Conservation (phyloP, 2,329 filamentous ascomycete species). For the Calonectria leucothoes region DNA sequence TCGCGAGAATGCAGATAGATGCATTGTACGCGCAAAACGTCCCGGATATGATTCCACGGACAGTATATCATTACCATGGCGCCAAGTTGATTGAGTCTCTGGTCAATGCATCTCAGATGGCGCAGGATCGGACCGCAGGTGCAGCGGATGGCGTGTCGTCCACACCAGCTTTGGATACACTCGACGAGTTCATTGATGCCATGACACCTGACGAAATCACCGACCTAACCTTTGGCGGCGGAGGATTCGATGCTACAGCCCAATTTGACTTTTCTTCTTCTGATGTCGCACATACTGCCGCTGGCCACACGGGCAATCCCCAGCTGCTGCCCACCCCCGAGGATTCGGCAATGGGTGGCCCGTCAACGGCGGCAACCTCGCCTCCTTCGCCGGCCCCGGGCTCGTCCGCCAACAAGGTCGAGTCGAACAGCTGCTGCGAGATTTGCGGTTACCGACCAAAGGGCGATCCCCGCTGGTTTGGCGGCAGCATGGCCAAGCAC, state of each 20-base stretch:
- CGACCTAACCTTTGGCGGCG: slow-evolving; percentile 34
- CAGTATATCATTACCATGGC: slow-evolving; percentile 55
- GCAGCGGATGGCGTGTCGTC: slow-evolving; percentile 23
- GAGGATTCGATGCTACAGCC: slow-evolving; percentile 26
- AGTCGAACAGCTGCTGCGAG: slow-evolving; percentile 60
- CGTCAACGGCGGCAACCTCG: slow-evolving; percentile 38
- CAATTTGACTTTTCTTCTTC: slow-evolving; percentile 20
- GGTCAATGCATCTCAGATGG: slow-evolving; percentile 36
- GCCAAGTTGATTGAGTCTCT: slow-evolving; percentile 55
- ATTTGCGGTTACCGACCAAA: slow-evolving; percentile 67
- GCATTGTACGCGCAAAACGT: slow-evolving; percentile 51
- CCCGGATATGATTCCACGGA: slow-evolving; percentile 44
- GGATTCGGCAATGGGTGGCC: slow-evolving; percentile 29
- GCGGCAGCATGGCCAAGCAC: slow-evolving; percentile 69
- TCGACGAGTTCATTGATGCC: slow-evolving; percentile 36
- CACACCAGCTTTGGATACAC: slow-evolving; percentile 21
- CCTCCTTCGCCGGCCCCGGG: slow-evolving; percentile 34
- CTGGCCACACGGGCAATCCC: slow-evolving; percentile 26
- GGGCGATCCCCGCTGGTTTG: slow-evolving; percentile 69
- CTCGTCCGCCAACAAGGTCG: slow-evolving; percentile 47
- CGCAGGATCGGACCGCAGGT: background rate
- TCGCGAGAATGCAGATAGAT: slow-evolving; percentile 56
- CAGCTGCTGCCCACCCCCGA: slow-evolving; percentile 38
- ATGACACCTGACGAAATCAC: slow-evolving; percentile 22
- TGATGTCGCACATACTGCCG: slow-evolving; percentile 22